Evolutionary conservation across 306 rosid genomes (phyloP).

Genomic region (Cercis canadensis): DNA sequence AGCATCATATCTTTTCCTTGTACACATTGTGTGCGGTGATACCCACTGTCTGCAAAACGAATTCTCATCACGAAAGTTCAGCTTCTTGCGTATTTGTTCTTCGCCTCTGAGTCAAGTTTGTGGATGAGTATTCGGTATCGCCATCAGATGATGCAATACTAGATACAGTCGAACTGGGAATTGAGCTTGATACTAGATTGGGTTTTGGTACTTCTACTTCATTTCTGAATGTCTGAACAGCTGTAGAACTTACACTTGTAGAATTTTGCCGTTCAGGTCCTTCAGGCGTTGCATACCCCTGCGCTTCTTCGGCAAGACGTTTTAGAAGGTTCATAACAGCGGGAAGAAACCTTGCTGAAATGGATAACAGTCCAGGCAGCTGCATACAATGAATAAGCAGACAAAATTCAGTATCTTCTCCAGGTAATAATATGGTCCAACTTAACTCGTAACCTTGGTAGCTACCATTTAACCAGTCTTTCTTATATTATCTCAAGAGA

Average conservation of each 20-base stretch:
- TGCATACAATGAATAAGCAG: slow-evolving; percentile 42
- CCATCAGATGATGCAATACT: slow-evolving; percentile 53
- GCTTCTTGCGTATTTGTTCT: slow-evolving; percentile 49
- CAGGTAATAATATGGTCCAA: neutral
- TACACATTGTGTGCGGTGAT: neutral
- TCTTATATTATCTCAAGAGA: neutral
- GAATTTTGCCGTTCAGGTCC: slow-evolving; percentile 44
- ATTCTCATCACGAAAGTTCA: slow-evolving; percentile 47
- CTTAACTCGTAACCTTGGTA: slow-evolving; percentile 18
- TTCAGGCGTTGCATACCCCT: slow-evolving; percentile 51
- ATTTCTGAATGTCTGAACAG: slow-evolving; percentile 53
- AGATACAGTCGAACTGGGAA: slow-evolving; percentile 53
- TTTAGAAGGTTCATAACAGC: slow-evolving; percentile 77
- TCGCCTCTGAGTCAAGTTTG: slow-evolving; percentile 62
- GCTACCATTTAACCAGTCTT: slow-evolving; percentile 16
- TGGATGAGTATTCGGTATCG: slow-evolving; percentile 52
- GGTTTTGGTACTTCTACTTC: slow-evolving; percentile 54
- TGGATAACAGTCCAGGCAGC: slow-evolving; percentile 74
- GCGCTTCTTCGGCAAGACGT: slow-evolving; percentile 82
- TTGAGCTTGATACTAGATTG: slow-evolving; percentile 44
- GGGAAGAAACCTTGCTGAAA: slow-evolving; percentile 77
- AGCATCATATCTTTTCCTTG: slow-evolving; percentile 8
- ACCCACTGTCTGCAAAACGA: slow-evolving; percentile 11
- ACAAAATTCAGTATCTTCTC: slow-evolving; percentile 18
- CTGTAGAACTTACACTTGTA: too few relatives aligned